Percentiles rank a stretch among this genome's conserved stretches.
phyloP scores from a whole-genome alignment of 2,329 filamentous ascomycete species.

The Polytolypa hystricis region DNA sequence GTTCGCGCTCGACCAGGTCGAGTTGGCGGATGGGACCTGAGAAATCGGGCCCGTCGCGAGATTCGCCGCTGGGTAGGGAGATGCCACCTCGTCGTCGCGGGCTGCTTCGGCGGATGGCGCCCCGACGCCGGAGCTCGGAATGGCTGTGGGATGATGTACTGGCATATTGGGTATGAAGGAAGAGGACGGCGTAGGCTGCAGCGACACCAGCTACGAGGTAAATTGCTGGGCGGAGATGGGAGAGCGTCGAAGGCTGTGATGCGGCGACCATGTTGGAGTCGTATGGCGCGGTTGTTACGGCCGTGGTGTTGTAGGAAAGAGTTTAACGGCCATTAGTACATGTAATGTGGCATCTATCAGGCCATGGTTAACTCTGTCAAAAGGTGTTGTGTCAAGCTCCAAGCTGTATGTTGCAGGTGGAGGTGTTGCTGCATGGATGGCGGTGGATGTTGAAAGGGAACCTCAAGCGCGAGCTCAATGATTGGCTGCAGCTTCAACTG shows the following conservation, averaged over 20 bases:
- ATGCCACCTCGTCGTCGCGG: constrained; percentile 10
- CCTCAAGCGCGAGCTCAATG: no score
- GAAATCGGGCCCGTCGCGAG: constrained; percentile 2
- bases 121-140: constrained; percentile 27
- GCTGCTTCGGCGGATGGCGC: constrained; percentile 25
- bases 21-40: constrained; percentile 27
- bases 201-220: constrained; percentile 33
- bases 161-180: constrained; percentile 25
- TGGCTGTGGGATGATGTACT: constrained; percentile 16
- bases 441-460: no score
- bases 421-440: no score
- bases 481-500: no score
- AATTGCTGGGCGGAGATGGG: constrained; percentile 30
- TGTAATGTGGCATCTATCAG: no score
- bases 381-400: no score
- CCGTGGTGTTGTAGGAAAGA: no score
- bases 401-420: no score
- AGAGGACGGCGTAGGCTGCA: constrained; percentile 31
- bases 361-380: no score
- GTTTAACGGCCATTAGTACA: no score
- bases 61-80: constrained; percentile 9
- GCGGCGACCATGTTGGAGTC: no score
- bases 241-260: constrained; percentile 21
- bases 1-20: constrained; percentile 29
- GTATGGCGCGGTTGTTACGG: no score